Conservation (phyloP, 805 yeast species). For the Wickerhamiella dianesei region DNA sequence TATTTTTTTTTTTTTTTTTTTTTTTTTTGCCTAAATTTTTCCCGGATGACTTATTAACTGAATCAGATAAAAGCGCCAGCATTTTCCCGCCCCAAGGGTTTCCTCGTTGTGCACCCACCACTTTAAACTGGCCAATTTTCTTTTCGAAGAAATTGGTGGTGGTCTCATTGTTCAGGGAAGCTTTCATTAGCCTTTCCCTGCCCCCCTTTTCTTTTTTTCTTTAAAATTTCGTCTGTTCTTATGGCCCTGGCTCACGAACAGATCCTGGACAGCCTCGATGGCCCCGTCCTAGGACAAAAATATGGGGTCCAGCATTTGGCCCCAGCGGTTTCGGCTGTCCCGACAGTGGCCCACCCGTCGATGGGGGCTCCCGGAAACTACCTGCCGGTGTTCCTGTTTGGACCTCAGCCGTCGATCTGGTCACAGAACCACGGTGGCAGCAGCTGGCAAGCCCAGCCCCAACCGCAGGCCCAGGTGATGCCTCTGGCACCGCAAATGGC, state of each 20-base stretch:
- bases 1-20: too few relatives aligned
- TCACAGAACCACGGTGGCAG: conserved; percentile 11
- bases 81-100: not conserved
- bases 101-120: not conserved
- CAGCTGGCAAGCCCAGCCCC: not conserved
- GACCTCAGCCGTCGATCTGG: conserved; percentile 15
- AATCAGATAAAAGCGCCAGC: not conserved
- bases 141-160: not conserved
- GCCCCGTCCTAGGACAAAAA: not conserved
- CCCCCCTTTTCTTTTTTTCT: not conserved
- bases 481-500: conserved; percentile 2
- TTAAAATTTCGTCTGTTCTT: not conserved
- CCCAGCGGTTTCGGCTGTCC: not conserved
- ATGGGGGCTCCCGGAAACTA: not conserved
- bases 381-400: not conserved
- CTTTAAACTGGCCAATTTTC: not conserved
- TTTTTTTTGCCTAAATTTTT: not conserved
- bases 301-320: not conserved
- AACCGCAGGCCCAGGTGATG: not conserved
- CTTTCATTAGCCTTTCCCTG: conserved; percentile 6
- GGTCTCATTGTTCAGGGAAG: conserved; percentile 1
- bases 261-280: not conserved
- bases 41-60: not conserved
- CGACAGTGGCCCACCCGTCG: not conserved
- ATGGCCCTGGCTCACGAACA: not conserved